Conservation (phyloP, 306 rosid genomes). For the Cucurbita argyrosperma region DNA sequence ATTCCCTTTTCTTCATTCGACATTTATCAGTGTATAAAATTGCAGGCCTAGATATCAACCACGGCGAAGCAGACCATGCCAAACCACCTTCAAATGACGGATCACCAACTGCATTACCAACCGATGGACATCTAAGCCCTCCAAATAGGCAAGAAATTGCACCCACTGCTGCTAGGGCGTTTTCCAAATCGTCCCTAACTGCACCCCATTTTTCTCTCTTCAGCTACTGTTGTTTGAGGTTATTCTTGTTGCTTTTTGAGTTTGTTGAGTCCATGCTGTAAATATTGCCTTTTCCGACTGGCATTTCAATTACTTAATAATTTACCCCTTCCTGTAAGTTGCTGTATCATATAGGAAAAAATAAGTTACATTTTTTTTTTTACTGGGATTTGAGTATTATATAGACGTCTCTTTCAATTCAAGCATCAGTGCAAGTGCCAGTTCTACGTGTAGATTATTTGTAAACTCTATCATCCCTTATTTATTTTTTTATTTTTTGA, state of each 20-base stretch:
- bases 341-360: neutral
- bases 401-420: neutral
- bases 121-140: conserved; percentile 30
- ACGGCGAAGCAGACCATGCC: conserved; percentile 10
- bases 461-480: neutral
- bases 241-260: neutral
- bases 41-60: conserved; percentile 35
- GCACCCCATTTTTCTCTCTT: conserved; percentile 17
- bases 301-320: neutral
- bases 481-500: neutral
- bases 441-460: neutral
- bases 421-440: neutral
- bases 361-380: neutral
- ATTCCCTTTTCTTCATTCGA: neutral
- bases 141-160: conserved; percentile 19
- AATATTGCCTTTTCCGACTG: neutral
- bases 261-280: neutral
- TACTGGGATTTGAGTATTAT: neutral
- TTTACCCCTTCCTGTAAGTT: neutral
- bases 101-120: conserved; percentile 31
- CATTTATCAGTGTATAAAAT: conserved; percentile 1
- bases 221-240: neutral
- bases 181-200: conserved; percentile 22
- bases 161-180: conserved; percentile 29
- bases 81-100: conserved; percentile 22